A percentile compares a stretch with the other conserved stretches of the same genome.
These are phyloP conservation scores for Parsonsia alboflavescens DNA, from an alignment of 257 asterid species.

Conservation along the genomic window DNA sequence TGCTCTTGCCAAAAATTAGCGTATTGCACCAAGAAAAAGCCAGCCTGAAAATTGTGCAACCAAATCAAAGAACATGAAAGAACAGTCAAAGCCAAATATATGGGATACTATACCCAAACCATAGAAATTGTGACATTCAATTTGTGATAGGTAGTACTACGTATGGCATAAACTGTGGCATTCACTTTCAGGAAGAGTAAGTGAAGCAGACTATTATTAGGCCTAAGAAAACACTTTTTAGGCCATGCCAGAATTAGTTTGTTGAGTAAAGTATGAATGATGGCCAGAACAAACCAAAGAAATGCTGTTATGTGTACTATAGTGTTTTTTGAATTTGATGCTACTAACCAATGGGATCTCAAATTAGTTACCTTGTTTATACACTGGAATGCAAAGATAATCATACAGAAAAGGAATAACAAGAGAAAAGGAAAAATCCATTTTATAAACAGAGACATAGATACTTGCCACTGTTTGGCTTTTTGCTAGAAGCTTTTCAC, in stretches of 20 bases:
- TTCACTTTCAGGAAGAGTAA: background rate
- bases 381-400: no score
- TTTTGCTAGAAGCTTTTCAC: constrained; percentile 83
- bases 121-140: background rate
- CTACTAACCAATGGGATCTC: background rate
- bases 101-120: background rate
- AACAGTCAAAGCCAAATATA: background rate
- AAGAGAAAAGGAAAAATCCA: background rate
- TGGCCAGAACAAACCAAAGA: constrained; percentile 2
- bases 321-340: background rate
- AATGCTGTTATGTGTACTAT: background rate
- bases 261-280: background rate
- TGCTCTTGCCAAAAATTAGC: constrained; percentile 82
- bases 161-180: background rate
- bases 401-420: background rate
- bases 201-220: background rate
- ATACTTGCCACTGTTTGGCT: constrained; percentile 90
- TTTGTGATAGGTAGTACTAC: background rate
- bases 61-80: constrained; percentile 8
- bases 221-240: background rate
- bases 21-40: constrained; percentile 85
- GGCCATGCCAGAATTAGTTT: background rate
- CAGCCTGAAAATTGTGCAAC: constrained; percentile 51
- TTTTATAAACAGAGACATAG: constrained; percentile 9
- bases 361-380: background rate